These are phyloP conservation scores for Cylindrotheca closterium DNA, from an alignment of 108 stramenopile genomes.

Conservation along the genomic window DNA sequence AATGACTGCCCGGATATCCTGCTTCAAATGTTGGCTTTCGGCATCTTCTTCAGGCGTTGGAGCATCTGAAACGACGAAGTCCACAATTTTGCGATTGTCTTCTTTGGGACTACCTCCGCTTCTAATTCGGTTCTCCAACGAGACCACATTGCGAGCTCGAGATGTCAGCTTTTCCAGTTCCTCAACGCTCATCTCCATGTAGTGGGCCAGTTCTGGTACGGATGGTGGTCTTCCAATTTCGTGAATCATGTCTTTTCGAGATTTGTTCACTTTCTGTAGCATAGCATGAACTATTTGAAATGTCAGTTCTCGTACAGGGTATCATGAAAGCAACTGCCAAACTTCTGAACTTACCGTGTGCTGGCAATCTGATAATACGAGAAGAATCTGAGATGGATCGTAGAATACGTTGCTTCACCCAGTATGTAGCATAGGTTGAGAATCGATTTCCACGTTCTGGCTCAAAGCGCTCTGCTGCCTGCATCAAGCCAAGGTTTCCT, in stretches of 20 bases:
- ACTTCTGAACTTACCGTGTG: slow-evolving; percentile 52
- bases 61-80: slow-evolving; percentile 59
- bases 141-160: slow-evolving; percentile 53
- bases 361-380: slow-evolving; percentile 87
- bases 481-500: slow-evolving; percentile 89
- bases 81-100: slow-evolving; percentile 61
- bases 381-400: slow-evolving; percentile 82
- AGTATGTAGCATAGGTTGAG: slow-evolving; percentile 91
- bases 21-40: slow-evolving; percentile 46
- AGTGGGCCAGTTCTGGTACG: slow-evolving; percentile 68
- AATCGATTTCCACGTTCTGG: slow-evolving; percentile 82
- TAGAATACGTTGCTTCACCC: slow-evolving; percentile 90
- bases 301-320: neutral
- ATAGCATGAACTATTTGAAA: slow-evolving; percentile 55
- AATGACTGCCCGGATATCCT: slow-evolving; percentile 60
- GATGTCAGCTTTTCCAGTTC: slow-evolving; percentile 61
- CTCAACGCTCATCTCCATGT: slow-evolving; percentile 63
- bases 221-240: slow-evolving; percentile 72
- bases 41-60: slow-evolving; percentile 75
- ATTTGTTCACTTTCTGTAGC: slow-evolving; percentile 64
- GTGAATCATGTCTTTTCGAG: slow-evolving; percentile 45
- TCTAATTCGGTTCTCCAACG: slow-evolving; percentile 51
- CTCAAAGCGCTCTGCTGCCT: slow-evolving; percentile 93
- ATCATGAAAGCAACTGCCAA: neutral
- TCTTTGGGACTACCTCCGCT: slow-evolving; percentile 21